These are phyloP conservation scores for Pseudopyricularia cyperi DNA, from an alignment of 2,329 filamentous ascomycete species.

Conservation along the genomic window DNA sequence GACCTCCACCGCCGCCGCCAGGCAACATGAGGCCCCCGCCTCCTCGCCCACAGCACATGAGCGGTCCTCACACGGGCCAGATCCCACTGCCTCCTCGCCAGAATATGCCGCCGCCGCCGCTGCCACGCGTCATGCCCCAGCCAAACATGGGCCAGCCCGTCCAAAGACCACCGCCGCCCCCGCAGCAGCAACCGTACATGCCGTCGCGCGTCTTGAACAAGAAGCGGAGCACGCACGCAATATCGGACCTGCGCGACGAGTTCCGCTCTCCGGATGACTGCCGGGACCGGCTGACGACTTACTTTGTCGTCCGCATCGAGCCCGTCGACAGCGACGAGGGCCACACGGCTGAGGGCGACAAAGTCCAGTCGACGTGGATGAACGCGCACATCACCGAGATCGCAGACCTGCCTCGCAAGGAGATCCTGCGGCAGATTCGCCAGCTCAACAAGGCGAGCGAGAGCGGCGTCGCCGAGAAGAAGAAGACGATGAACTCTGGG, in stretches of 20 bases:
- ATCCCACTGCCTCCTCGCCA: too few relatives aligned
- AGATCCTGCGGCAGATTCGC: neutral
- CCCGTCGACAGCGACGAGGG: conserved; percentile 18
- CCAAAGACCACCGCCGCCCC: neutral
- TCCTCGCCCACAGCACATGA: neutral
- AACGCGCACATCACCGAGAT: neutral
- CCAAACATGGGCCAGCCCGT: neutral
- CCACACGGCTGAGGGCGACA: neutral
- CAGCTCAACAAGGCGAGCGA: neutral
- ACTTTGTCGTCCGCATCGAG: neutral
- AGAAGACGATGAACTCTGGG: neutral
- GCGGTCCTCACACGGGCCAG: neutral
- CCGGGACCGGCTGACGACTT: neutral
- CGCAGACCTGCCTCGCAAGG: neutral
- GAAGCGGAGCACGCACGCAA: neutral
- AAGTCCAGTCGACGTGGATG: neutral
- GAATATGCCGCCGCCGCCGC: neutral
- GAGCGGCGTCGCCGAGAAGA: neutral
- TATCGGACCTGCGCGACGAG: neutral
- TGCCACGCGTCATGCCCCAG: neutral
- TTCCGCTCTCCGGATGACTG: neutral
- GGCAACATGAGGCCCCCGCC: neutral
- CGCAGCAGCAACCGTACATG: too few relatives aligned
- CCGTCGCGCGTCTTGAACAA: neutral
- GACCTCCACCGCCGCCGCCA: neutral